Evolutionary conservation across 352 stramenopile species (phyloP).

Genomic region (Globisporangium megalacanthum): DNA sequence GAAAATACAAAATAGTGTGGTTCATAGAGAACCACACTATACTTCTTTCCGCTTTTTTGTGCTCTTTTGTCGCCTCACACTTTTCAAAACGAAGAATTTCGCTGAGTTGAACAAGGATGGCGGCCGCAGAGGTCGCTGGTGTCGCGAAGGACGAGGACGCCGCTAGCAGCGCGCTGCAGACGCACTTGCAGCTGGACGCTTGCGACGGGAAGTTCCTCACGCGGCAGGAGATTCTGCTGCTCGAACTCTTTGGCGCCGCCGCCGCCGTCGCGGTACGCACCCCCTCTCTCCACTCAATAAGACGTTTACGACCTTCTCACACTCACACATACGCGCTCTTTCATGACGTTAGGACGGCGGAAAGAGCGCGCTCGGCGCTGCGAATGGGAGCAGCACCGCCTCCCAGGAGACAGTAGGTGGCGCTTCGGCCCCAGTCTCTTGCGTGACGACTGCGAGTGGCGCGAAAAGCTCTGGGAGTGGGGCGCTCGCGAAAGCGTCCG

Average conservation of each 20-base stretch:
- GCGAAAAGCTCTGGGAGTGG: too few species aligned
- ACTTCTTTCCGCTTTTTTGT: too few species aligned
- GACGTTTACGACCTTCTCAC: too few species aligned
- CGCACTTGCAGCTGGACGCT: slow-evolving; percentile 69
- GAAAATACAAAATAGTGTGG: too few species aligned
- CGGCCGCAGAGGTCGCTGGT: slow-evolving; percentile 7
- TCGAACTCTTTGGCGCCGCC: slow-evolving; percentile 46
- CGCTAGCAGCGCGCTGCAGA: slow-evolving; percentile 30
- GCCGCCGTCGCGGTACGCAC: background rate
- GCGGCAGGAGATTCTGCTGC: slow-evolving; percentile 66
- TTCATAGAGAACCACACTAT: too few species aligned
- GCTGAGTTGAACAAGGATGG: background rate
- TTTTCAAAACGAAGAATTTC: background rate
- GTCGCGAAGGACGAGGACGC: slow-evolving; percentile 44
- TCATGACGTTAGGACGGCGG: slow-evolving; percentile 5
- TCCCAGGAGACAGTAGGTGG: background rate
- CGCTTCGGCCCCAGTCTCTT: too few species aligned
- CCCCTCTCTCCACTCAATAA: background rate
- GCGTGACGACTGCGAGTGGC: too few species aligned
- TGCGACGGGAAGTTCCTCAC: slow-evolving; percentile 73
- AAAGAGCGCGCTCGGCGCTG: background rate
- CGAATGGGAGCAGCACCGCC: background rate
- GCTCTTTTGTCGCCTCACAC: background rate
- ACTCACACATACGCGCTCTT: background rate
- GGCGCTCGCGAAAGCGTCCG: slow-evolving; percentile 6